A percentile compares a stretch with the other conserved stretches of the same genome.
Conservation (phyloP, 2,329 filamentous ascomycete species). For the Colletotrichum lindemuthianum region DNA sequence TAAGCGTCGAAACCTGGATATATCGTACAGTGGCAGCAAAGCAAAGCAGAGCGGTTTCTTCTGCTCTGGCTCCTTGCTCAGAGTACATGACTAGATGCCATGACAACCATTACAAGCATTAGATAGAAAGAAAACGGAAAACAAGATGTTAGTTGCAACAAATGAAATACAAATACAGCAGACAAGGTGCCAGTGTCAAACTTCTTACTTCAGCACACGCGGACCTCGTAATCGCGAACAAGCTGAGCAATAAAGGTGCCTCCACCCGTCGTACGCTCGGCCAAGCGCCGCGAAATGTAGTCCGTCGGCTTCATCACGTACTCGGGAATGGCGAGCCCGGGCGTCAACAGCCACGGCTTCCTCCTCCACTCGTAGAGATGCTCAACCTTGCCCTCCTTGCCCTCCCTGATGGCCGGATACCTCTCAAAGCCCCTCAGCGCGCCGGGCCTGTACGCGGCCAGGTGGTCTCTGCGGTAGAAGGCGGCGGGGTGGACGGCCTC, state of each 20-base stretch:
- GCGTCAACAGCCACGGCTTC: background rate
- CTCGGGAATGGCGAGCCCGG: slow-evolving; percentile 14
- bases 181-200: too few species aligned
- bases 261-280: background rate
- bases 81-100: too few species aligned
- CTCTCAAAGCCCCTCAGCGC: background rate
- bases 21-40: too few species aligned
- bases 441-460: background rate
- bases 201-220: too few species aligned
- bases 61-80: too few species aligned
- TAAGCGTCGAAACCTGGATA: too few species aligned
- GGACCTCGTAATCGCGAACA: too few species aligned
- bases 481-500: slow-evolving; percentile 30
- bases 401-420: background rate
- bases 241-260: background rate
- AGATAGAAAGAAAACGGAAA: too few species aligned
- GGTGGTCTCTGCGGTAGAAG: background rate
- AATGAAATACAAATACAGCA: too few species aligned
- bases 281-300: slow-evolving; percentile 1
- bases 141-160: too few species aligned
- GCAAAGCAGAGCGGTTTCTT: too few species aligned
- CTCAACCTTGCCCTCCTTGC: background rate
- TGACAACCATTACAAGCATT: too few species aligned
- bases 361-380: slow-evolving; percentile 22
- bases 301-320: slow-evolving; percentile 13